Conservation (phyloP, 345 rosid genomes). For the Populus alba region DNA sequence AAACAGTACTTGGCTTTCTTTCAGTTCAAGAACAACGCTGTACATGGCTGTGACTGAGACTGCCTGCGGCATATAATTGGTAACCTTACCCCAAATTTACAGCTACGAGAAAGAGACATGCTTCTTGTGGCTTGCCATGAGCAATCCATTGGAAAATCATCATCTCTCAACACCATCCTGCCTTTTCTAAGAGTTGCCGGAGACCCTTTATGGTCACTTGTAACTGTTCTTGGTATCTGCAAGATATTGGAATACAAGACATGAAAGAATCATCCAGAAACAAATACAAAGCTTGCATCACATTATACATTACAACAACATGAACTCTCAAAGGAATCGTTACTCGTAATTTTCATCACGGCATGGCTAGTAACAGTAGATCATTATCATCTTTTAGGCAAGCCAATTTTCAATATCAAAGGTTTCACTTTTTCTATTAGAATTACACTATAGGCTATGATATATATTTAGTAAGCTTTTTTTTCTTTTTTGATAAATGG, state of each 20-base stretch:
- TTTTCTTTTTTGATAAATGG: too few relatives aligned
- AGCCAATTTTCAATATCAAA: too few relatives aligned
- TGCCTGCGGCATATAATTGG: slow-evolving; percentile 55
- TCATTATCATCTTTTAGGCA: too few relatives aligned
- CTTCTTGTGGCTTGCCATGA: slow-evolving; percentile 35
- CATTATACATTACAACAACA: too few relatives aligned
- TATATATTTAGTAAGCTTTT: too few relatives aligned
- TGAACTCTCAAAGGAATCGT: too few relatives aligned
- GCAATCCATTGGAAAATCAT: slow-evolving; percentile 27
- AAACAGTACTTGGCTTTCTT: not conserved
- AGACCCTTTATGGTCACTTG: slow-evolving; percentile 25
- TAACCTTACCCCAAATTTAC: slow-evolving; percentile 51
- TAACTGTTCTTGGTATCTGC: slow-evolving; percentile 33
- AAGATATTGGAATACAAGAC: slow-evolving; percentile 19
- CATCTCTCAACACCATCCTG: slow-evolving; percentile 27
- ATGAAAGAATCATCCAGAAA: too few relatives aligned
- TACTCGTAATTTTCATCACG: too few relatives aligned
- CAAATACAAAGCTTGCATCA: too few relatives aligned
- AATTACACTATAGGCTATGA: too few relatives aligned
- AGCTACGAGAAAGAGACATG: slow-evolving; percentile 29
- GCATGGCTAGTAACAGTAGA: too few relatives aligned
- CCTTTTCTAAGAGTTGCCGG: slow-evolving; percentile 25
- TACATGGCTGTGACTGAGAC: slow-evolving; percentile 38
- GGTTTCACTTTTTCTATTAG: too few relatives aligned
- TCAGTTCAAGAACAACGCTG: slow-evolving; percentile 32